Evolutionary conservation across 805 yeast genomes (phyloP).

Genomic region (Metschnikowia drakensbergensis): DNA sequence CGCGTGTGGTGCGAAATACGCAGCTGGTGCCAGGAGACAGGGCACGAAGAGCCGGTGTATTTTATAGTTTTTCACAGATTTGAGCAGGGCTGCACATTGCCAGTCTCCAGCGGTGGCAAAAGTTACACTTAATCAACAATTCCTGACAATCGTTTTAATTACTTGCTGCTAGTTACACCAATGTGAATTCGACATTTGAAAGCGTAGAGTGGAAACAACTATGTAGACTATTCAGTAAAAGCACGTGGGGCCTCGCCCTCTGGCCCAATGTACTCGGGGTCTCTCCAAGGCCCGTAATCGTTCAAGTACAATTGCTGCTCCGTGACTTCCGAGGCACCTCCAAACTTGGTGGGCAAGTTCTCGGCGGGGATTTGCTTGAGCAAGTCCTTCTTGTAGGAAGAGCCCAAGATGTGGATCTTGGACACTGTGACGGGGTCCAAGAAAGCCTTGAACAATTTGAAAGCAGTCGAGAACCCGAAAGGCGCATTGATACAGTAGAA

Average conservation of each 20-base stretch:
- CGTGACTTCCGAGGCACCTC: conserved; percentile 69
- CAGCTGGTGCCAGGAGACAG: not conserved
- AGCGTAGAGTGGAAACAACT: not conserved
- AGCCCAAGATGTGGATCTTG: conserved; percentile 84
- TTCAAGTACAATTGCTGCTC: conserved; percentile 82
- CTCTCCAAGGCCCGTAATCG: conserved; percentile 98
- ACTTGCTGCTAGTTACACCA: too few relatives aligned
- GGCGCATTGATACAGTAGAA: conserved; percentile 96
- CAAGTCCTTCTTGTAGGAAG: conserved; percentile 74
- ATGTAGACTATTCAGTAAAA: conserved; percentile 1
- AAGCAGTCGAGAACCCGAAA: conserved; percentile 93
- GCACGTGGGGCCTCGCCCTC: conserved; percentile 86
- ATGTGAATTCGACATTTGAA: not conserved
- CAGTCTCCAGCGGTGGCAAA: too few relatives aligned
- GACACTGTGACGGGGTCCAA: conserved; percentile 97
- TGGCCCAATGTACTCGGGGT: conserved; percentile 80
- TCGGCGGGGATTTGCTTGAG: conserved; percentile 90
- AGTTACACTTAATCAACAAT: too few relatives aligned
- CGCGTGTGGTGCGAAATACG: conserved; percentile 9
- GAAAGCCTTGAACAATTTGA: conserved; percentile 86
- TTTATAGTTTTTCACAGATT: too few relatives aligned
- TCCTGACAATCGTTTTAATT: too few relatives aligned
- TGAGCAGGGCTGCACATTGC: too few relatives aligned
- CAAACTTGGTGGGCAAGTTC: conserved; percentile 87
- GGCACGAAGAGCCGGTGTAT: not conserved